These are phyloP conservation scores for Solanum hybrid DNA, from an alignment of 305 asterid genomes.

Conservation along the genomic window DNA sequence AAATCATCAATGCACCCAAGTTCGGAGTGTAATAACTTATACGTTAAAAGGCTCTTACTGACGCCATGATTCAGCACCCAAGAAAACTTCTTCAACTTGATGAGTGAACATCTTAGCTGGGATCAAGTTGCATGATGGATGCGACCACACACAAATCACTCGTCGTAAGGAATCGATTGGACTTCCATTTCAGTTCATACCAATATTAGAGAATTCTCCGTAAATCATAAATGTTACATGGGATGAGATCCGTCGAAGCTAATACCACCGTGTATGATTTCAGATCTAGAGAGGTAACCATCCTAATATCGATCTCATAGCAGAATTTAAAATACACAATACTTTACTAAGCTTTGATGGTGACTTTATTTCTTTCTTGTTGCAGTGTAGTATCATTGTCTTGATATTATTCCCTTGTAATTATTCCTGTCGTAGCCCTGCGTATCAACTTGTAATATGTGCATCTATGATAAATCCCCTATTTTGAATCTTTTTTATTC, in stretches of 20 bases:
- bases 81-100: background rate
- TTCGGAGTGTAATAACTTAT: background rate
- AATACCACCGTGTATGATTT: background rate
- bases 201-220: too few relatives aligned
- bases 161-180: background rate
- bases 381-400: background rate
- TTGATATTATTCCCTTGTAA: background rate
- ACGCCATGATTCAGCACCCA: background rate
- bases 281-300: background rate
- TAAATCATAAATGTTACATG: background rate
- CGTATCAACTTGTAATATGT: background rate
- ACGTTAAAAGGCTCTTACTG: background rate
- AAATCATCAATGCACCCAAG: background rate
- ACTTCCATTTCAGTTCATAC: background rate
- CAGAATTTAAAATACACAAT: too few relatives aligned
- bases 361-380: too few relatives aligned
- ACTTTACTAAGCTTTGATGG: background rate
- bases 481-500: background rate
- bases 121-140: background rate
- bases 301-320: background rate
- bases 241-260: background rate
- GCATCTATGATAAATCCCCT: background rate
- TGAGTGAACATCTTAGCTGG: background rate
- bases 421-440: background rate
- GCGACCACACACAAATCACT: background rate